Conservation (phyloP, 192 early-diverging fungal genomes). For the Ambispora gerdemannii region DNA sequence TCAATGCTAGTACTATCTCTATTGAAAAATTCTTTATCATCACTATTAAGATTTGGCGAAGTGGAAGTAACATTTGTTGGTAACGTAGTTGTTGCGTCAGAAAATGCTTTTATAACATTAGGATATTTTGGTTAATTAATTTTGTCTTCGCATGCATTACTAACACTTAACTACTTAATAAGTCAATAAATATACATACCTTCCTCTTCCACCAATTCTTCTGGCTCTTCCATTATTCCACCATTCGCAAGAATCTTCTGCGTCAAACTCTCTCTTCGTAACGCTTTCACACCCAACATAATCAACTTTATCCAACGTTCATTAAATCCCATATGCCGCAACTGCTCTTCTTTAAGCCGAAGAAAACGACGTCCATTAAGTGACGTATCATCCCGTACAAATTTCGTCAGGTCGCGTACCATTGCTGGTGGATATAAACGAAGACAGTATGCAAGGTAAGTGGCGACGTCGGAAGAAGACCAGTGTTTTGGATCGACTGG, state of each 20-base stretch:
- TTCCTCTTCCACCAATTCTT: neutral
- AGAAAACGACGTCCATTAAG: slow-evolving; percentile 38
- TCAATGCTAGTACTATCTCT: too few species aligned
- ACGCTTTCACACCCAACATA: slow-evolving; percentile 39
- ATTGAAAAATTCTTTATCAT: too few species aligned
- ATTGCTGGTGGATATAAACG: slow-evolving; percentile 38
- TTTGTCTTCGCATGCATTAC: too few species aligned
- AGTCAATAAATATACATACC: too few species aligned
- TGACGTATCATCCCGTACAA: slow-evolving; percentile 38
- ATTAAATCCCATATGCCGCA: slow-evolving; percentile 42
- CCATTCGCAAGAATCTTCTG: slow-evolving; percentile 26
- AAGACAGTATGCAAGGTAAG: slow-evolving; percentile 38
- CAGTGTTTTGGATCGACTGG: slow-evolving; percentile 36
- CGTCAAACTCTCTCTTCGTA: slow-evolving; percentile 37
- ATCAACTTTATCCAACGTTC: slow-evolving; percentile 43
- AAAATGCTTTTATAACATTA: neutral
- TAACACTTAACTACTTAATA: too few species aligned
- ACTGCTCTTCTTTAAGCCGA: slow-evolving; percentile 36
- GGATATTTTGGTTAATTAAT: too few species aligned
- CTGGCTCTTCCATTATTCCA: slow-evolving; percentile 37
- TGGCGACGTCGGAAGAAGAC: slow-evolving; percentile 37
- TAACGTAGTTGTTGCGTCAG: neutral
- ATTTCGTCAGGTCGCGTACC: slow-evolving; percentile 38
- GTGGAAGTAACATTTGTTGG: neutral
- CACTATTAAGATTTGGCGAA: too few species aligned